Percentiles rank a stretch among this genome's conserved stretches.
Evolutionary conservation across 2,329 filamentous ascomycete genomes (phyloP).

Genomic region (Helotiales sp.): DNA sequence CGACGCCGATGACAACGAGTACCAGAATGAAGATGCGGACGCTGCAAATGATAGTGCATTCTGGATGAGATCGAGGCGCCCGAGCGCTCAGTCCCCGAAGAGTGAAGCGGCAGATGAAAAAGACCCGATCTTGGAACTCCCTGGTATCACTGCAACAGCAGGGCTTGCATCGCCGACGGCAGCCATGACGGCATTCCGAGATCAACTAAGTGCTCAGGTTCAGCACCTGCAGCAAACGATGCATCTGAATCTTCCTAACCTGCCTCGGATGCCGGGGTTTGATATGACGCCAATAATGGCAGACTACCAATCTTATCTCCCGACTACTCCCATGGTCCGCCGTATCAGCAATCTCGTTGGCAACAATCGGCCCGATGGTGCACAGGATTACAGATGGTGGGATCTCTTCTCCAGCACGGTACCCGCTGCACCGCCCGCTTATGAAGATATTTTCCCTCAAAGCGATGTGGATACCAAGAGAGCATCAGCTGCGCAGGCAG

Average conservation of each 20-base stretch:
- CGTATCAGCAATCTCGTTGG: conserved; percentile 74
- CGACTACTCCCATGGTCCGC: conserved; percentile 66
- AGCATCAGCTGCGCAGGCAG: conserved; percentile 61
- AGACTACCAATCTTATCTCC: too few species aligned
- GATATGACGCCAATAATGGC: conserved; percentile 71
- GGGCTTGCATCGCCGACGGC: conserved; percentile 59
- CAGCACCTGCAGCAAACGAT: conserved; percentile 78
- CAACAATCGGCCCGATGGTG: conserved; percentile 48
- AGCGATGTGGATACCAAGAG: conserved; percentile 59
- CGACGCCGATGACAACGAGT: conserved; percentile 49
- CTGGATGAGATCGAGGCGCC: conserved; percentile 44
- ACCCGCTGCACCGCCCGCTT: conserved; percentile 69
- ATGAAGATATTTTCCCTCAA: conserved; percentile 77
- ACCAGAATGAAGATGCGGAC: conserved; percentile 43
- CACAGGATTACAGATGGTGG: conserved; percentile 67
- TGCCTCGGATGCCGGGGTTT: conserved; percentile 53
- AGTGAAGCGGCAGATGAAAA: conserved; percentile 29
- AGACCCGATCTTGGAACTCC: conserved; percentile 37
- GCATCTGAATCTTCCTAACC: conserved; percentile 65
- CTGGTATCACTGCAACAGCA: conserved; percentile 27
- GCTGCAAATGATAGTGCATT: conserved; percentile 40
- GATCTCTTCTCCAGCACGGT: conserved; percentile 62
- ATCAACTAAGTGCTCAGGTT: conserved; percentile 74
- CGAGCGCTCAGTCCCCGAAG: conserved; percentile 35
- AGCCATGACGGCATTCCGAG: conserved; percentile 72